These are phyloP conservation scores for Manihot esculenta DNA, from an alignment of 441 rosid species.

Conservation along the genomic window DNA sequence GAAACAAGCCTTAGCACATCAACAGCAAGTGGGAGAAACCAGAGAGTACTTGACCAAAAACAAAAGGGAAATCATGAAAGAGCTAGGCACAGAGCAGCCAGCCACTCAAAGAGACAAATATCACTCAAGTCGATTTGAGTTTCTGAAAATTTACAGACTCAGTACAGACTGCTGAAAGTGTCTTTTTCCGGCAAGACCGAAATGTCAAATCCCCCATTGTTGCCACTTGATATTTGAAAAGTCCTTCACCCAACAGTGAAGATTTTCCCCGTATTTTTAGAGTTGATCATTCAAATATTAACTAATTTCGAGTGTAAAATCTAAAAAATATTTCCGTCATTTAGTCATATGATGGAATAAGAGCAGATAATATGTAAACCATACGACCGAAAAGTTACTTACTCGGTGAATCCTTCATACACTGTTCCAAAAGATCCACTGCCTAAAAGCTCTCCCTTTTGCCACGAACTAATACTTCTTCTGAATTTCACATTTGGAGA, in stretches of 20 bases:
- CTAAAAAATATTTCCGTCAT: neutral
- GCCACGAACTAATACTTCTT: conserved; percentile 35
- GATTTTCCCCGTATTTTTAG: neutral
- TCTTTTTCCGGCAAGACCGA: neutral
- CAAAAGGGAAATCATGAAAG: neutral
- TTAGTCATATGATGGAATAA: neutral
- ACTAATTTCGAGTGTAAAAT: neutral
- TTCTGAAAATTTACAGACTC: neutral
- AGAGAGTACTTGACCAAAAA: neutral
- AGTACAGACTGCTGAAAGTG: neutral
- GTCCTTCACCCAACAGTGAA: neutral
- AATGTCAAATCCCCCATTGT: neutral
- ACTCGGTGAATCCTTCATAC: conserved; percentile 43
- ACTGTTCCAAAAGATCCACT: conserved; percentile 51
- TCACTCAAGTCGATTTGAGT: neutral
- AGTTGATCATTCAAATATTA: neutral
- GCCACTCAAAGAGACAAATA: neutral
- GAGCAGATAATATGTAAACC: neutral
- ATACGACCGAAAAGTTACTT: conserved; percentile 12
- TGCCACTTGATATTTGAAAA: neutral
- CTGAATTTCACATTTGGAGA: conserved; percentile 28
- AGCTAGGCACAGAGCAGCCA: neutral
- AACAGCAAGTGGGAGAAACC: no score
- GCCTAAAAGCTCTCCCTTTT: conserved; percentile 40
- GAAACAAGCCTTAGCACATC: neutral